Evolutionary conservation across 768 basidiomycete species (phyloP).

Genomic region (Paxillus involutus): DNA sequence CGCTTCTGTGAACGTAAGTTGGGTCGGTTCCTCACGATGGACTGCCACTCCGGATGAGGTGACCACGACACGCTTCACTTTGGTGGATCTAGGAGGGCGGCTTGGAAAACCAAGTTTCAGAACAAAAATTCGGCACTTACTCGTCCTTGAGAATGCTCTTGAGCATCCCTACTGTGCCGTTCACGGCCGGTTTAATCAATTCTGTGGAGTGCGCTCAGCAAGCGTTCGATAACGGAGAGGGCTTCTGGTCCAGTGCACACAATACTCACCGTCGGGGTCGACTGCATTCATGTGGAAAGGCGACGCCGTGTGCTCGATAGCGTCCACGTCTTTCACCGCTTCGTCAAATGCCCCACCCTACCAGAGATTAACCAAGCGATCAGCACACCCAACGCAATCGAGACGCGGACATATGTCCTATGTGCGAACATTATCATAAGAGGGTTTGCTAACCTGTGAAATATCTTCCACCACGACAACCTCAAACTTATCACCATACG

Average conservation of each 20-base stretch:
- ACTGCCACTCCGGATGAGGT: conserved; percentile 63
- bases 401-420: neutral
- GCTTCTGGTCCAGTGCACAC: neutral
- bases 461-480: conserved; percentile 72
- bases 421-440: neutral
- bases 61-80: conserved; percentile 66
- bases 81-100: conserved; percentile 27
- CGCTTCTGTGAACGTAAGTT: conserved; percentile 40
- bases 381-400: neutral
- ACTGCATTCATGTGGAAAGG: conserved; percentile 50
- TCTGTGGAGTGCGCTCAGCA: conserved; percentile 35
- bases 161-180: conserved; percentile 66
- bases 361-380: neutral
- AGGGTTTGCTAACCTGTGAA: conserved; percentile 37
- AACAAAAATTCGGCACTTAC: conserved; percentile 26
- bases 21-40: conserved; percentile 24
- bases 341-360: conserved; percentile 75
- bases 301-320: conserved; percentile 67
- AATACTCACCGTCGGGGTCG: conserved; percentile 39
- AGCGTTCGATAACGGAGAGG: neutral
- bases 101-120: conserved; percentile 7
- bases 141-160: conserved; percentile 55
- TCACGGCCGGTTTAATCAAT: conserved; percentile 67
- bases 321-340: conserved; percentile 74
- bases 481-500: conserved; percentile 59